phyloP scores from a whole-genome alignment of 1,139 yeast species.

The Zygosaccharomyces pseudobailii region DNA sequence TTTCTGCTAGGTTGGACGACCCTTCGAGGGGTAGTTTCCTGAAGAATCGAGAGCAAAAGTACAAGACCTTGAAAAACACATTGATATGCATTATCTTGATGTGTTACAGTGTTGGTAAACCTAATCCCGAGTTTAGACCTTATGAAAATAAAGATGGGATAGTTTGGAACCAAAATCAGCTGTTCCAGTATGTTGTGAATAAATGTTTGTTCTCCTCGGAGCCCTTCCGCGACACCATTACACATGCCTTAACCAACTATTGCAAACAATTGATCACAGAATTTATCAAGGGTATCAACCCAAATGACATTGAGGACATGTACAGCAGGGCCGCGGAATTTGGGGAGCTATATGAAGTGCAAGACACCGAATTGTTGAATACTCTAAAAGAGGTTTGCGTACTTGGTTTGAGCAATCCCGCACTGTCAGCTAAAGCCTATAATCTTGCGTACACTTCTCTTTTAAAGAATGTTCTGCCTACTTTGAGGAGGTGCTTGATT shows the following conservation, averaged over 20 bases:
- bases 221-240: constrained; percentile 18
- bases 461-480: constrained; percentile 24
- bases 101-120: constrained; percentile 22
- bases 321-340: constrained; percentile 6
- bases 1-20: constrained; percentile 45
- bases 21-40: constrained; percentile 38
- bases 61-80: constrained; percentile 32
- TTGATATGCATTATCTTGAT: constrained; percentile 37
- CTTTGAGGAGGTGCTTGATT: constrained; percentile 27
- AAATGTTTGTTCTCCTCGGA: constrained; percentile 18
- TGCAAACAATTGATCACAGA: constrained; percentile 18
- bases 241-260: constrained; percentile 18
- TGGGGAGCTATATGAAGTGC: constrained; percentile 7
- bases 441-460: constrained; percentile 21
- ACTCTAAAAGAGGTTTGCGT: constrained; percentile 11
- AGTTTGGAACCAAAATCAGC: constrained; percentile 23
- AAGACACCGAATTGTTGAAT: constrained; percentile 1
- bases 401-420: constrained; percentile 8
- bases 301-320: constrained; percentile 9
- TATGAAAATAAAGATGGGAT: constrained; percentile 14
- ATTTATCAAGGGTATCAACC: constrained; percentile 13
- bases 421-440: constrained; percentile 11
- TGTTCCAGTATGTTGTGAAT: constrained; percentile 31
- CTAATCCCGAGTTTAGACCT: constrained; percentile 17
- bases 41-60: constrained; percentile 34